Evolutionary conservation across 2,329 filamentous ascomycete genomes (phyloP).

Genomic region (Domatiomyces catenatus): DNA sequence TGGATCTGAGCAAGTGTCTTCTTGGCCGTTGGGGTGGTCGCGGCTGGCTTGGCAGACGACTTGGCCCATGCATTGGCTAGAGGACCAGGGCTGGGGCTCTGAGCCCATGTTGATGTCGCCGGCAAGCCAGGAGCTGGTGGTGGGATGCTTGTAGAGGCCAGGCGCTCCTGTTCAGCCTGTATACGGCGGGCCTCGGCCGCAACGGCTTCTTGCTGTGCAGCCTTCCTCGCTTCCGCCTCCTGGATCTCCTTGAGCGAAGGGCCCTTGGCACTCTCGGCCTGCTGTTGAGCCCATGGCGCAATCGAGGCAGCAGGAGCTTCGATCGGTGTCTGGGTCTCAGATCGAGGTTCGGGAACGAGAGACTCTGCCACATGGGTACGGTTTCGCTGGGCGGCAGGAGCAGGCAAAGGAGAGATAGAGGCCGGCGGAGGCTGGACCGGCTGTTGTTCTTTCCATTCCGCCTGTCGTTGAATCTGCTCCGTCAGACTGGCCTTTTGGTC

Average conservation of each 20-base stretch:
- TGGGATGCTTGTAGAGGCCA: constrained; percentile 41
- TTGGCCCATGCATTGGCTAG: constrained; percentile 35
- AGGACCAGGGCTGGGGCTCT: constrained; percentile 48
- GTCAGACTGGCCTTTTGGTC: constrained; percentile 48
- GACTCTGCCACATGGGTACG: constrained; percentile 70
- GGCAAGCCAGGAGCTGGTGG: constrained; percentile 69
- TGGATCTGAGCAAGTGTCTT: constrained; percentile 95
- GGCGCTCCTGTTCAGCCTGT: constrained; percentile 60
- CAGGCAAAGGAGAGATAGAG: constrained; percentile 67
- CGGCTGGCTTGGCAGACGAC: constrained; percentile 26
- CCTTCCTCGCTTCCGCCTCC: constrained; percentile 83
- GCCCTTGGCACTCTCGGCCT: constrained; percentile 52
- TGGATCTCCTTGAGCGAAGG: constrained; percentile 94
- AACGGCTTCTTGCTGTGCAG: constrained; percentile 71
- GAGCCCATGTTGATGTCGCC: constrained; percentile 78
- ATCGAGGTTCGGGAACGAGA: constrained; percentile 48
- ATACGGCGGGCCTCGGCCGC: constrained; percentile 64
- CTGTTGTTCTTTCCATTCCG: constrained; percentile 29
- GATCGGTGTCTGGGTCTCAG: constrained; percentile 60
- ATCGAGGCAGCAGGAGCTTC: constrained; percentile 55
- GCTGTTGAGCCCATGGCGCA: constrained; percentile 90
- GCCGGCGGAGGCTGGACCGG: constrained; percentile 52
- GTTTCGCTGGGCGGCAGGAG: constrained; percentile 73
- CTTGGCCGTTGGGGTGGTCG: constrained; percentile 38
- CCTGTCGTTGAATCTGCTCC: constrained; percentile 54